phyloP scores from a whole-genome alignment of 352 stramenopile genomes.

The Pythium monospermum region DNA sequence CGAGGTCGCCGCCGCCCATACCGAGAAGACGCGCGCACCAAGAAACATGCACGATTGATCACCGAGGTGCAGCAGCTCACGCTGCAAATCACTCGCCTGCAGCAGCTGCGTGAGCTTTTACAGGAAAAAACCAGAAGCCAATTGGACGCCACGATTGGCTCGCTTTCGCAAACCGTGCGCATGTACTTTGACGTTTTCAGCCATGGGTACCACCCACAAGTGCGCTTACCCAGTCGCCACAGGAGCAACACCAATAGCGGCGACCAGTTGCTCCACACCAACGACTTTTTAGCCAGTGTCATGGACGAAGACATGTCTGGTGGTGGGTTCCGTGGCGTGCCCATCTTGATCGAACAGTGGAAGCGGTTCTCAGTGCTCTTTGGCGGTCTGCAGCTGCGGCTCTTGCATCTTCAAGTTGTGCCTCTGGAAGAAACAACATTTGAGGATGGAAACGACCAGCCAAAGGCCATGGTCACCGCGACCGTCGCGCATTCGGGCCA shows the following conservation, averaged over 20 bases:
- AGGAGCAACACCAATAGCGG: neutral
- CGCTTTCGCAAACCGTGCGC: neutral
- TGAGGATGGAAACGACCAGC: slow-evolving; percentile 3
- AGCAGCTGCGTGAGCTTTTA: slow-evolving; percentile 7
- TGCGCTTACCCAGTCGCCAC: no score
- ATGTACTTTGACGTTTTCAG: slow-evolving; percentile 10
- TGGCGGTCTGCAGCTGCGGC: slow-evolving; percentile 4
- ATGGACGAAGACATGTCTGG: slow-evolving; percentile 18
- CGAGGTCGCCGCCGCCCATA: neutral
- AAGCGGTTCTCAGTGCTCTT: slow-evolving; percentile 14
- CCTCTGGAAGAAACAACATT: slow-evolving; percentile 2
- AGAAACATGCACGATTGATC: slow-evolving; percentile 5
- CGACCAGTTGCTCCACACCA: neutral
- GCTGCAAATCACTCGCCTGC: slow-evolving; percentile 2
- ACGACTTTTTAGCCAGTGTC: slow-evolving; percentile 1
- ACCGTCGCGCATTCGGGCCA: slow-evolving; percentile 6
- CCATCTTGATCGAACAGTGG: slow-evolving; percentile 12
- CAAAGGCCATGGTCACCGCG: neutral
- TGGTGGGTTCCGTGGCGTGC: slow-evolving; percentile 8
- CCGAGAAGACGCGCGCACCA: slow-evolving; percentile 11
- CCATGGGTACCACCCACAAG: slow-evolving; percentile 5
- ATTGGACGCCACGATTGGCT: slow-evolving; percentile 5
- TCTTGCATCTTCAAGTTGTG: slow-evolving; percentile 6
- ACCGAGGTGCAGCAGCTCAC: slow-evolving; percentile 8
- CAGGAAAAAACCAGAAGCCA: slow-evolving; percentile 10